Conservation (phyloP, 192 early-diverging fungal species). For the Endogone sp. region DNA sequence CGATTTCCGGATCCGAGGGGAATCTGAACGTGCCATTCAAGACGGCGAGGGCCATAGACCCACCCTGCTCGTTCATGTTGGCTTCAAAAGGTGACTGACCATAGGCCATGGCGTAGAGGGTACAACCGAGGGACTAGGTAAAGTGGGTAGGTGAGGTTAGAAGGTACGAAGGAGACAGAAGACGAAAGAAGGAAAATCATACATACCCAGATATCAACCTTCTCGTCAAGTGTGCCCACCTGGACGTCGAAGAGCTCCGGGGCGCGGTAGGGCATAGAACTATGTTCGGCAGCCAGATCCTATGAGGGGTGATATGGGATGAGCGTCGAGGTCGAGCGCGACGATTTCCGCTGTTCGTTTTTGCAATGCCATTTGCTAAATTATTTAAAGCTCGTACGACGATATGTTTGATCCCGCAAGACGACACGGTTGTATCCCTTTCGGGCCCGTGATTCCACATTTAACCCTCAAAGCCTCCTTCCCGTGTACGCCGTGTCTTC, state of each 20-base stretch:
- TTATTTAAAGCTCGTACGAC: no score
- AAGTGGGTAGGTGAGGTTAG: not conserved
- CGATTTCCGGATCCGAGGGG: constrained; percentile 31
- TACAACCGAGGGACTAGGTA: constrained; percentile 61
- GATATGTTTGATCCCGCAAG: no score
- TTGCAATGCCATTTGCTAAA: not conserved
- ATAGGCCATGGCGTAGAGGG: constrained; percentile 69
- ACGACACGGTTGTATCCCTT: no score
- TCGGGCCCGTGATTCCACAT: no score
- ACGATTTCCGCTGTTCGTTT: no score
- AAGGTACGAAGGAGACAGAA: not conserved
- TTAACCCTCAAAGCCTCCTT: no score
- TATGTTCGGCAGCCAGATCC: constrained; percentile 65
- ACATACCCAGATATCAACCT: constrained; percentile 73
- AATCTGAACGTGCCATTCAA: constrained; percentile 57
- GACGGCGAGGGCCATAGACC: constrained; percentile 68
- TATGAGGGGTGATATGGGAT: constrained; percentile 1
- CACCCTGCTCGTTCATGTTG: constrained; percentile 59
- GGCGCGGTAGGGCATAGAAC: constrained; percentile 72
- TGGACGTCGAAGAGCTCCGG: constrained; percentile 82
- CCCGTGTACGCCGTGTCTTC: not conserved
- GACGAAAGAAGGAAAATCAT: not conserved
- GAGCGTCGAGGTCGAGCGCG: not conserved
- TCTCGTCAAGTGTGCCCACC: constrained; percentile 56
- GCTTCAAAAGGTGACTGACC: constrained; percentile 68